Percentiles rank a stretch among this genome's conserved stretches.
Evolutionary conservation across 352 stramenopile species (phyloP).

Genomic region (Stramenopiles sp.): DNA sequence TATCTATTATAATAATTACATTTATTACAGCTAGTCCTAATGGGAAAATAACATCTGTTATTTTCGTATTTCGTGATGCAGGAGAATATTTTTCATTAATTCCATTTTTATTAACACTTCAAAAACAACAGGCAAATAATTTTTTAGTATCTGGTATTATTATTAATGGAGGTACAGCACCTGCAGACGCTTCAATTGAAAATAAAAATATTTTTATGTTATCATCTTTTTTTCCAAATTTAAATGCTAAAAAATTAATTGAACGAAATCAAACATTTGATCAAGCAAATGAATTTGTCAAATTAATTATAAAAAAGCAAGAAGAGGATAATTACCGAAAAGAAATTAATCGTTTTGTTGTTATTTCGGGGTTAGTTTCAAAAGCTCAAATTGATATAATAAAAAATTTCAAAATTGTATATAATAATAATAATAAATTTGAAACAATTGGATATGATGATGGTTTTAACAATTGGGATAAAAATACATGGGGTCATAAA

Average conservation of each 20-base stretch:
- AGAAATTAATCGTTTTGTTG: neutral
- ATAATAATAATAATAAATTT: too few relatives aligned
- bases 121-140: neutral
- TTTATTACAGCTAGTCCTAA: too few relatives aligned
- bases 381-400: neutral
- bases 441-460: neutral
- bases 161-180: neutral
- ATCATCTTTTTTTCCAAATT: neutral
- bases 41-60: too few relatives aligned
- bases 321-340: neutral
- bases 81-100: neutral
- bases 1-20: too few relatives aligned
- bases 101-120: neutral
- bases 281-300: neutral
- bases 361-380: neutral
- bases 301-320: neutral
- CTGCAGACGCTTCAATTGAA: neutral
- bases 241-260: neutral
- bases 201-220: neutral
- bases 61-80: neutral
- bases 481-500: neutral
- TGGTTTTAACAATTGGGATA: neutral
- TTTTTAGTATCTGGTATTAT: neutral
- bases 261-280: neutral
- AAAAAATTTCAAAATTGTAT: neutral